Percentiles rank a stretch among this genome's conserved stretches.
phyloP scores from a whole-genome alignment of 768 basidiomycete species.

The Suillus lakei region DNA sequence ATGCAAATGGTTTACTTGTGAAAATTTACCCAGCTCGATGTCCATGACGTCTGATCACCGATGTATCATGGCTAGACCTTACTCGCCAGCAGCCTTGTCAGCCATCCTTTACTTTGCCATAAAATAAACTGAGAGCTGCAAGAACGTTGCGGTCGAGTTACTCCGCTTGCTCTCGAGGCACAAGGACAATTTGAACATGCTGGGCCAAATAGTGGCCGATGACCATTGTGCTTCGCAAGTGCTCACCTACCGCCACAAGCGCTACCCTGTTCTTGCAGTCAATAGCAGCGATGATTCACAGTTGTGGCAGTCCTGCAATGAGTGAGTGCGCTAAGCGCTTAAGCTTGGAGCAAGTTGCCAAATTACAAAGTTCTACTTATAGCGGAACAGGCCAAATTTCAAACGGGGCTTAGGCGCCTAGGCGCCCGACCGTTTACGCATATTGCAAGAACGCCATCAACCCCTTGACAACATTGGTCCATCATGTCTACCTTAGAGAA shows the following conservation, averaged over 20 bases:
- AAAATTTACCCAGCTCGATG: background rate
- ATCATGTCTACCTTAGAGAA: constrained; percentile 10
- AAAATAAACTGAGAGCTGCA: background rate
- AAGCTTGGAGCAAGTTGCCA: background rate
- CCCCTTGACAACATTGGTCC: background rate
- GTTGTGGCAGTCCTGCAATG: background rate
- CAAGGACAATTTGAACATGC: too few species aligned
- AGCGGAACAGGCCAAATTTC: background rate
- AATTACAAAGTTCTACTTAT: background rate
- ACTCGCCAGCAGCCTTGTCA: background rate
- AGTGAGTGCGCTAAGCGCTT: background rate
- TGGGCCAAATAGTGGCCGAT: too few species aligned
- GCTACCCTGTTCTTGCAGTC: background rate
- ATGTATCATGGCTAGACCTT: background rate
- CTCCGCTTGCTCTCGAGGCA: background rate
- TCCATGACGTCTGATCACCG: background rate
- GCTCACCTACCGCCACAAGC: background rate
- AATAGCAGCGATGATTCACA: background rate
- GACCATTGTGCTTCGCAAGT: background rate
- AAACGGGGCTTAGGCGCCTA: background rate
- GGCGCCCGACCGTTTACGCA: background rate
- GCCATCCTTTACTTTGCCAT: background rate
- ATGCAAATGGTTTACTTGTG: background rate
- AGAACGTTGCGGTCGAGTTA: background rate
- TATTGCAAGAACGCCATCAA: background rate